Evolutionary conservation across 2,329 filamentous ascomycete species (phyloP).

Genomic region (Botrytis galanthina): DNA sequence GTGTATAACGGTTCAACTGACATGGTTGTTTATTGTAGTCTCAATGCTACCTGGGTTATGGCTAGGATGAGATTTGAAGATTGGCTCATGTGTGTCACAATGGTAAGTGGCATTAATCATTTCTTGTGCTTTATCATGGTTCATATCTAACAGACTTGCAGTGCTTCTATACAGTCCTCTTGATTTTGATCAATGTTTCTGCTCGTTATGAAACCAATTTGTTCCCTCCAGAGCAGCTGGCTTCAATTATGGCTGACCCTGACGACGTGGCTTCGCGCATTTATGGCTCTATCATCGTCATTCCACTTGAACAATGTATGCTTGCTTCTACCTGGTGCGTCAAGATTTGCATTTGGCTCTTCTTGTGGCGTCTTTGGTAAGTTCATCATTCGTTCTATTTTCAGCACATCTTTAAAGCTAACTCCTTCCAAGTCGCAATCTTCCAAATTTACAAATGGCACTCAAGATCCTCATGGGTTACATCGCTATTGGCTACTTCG

Average conservation of each 20-base stretch:
- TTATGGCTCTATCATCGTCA: conserved; percentile 46
- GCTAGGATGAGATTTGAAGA: conserved; percentile 37
- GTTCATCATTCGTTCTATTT: background rate
- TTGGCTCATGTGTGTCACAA: conserved; percentile 41
- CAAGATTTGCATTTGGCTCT: conserved; percentile 53
- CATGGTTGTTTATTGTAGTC: conserved; percentile 1
- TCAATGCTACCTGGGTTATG: conserved; percentile 27
- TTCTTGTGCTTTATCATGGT: background rate
- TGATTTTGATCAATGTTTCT: conserved; percentile 42
- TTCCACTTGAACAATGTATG: conserved; percentile 50
- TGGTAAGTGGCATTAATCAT: conserved; percentile 33
- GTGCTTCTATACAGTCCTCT: conserved; percentile 40
- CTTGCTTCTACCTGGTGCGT: conserved; percentile 48
- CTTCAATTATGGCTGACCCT: conserved; percentile 37
- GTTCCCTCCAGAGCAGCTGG: conserved; percentile 40
- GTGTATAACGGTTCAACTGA: background rate
- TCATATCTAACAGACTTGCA: conserved; percentile 24
- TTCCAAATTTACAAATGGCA: conserved; percentile 32
- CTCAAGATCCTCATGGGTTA: conserved; percentile 50
- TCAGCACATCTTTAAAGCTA: background rate
- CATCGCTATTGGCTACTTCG: conserved; percentile 46
- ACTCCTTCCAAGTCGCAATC: conserved; percentile 20
- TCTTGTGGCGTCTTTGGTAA: conserved; percentile 37
- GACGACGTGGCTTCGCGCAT: conserved; percentile 45
- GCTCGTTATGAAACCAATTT: conserved; percentile 42